Percentiles rank a stretch among this genome's conserved stretches.
phyloP scores from a whole-genome alignment of 257 asterid genomes.

The Solanum lycopersicoides region DNA sequence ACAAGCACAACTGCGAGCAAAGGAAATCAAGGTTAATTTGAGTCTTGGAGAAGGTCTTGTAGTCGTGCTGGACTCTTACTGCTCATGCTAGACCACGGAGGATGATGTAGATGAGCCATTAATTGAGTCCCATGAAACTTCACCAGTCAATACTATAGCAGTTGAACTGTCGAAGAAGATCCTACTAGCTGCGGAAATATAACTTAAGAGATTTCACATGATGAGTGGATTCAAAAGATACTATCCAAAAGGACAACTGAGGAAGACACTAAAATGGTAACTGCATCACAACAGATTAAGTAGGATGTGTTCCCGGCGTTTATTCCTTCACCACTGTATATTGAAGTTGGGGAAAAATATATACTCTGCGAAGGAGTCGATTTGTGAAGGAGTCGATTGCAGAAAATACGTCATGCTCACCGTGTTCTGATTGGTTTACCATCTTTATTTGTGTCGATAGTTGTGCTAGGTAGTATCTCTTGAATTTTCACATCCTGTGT shows the following conservation, averaged over 20 bases:
- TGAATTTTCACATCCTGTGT: not conserved
- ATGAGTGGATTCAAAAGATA: not conserved
- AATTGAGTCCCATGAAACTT: not conserved
- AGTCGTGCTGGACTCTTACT: not conserved
- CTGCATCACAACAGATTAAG: not conserved
- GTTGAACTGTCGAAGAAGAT: not conserved
- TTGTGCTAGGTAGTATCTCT: not conserved
- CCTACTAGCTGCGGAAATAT: not conserved
- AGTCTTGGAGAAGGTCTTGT: not conserved
- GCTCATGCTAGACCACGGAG: not conserved
- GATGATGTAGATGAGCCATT: not conserved
- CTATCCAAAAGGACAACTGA: not conserved
- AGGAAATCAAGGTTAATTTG: not conserved
- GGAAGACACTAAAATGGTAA: not conserved
- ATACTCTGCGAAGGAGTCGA: not conserved
- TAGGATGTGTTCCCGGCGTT: not conserved
- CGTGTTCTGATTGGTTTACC: not conserved
- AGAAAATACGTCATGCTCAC: not conserved
- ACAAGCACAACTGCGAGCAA: not conserved
- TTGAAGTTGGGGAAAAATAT: not conserved
- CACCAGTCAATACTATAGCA: not conserved
- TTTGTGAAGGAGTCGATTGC: not conserved
- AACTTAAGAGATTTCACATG: not conserved
- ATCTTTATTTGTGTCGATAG: not conserved
- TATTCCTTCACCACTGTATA: not conserved